Base-by-base conservation (phyloP, 352 stramenopile species). In the Phytophthora citricola region DNA sequence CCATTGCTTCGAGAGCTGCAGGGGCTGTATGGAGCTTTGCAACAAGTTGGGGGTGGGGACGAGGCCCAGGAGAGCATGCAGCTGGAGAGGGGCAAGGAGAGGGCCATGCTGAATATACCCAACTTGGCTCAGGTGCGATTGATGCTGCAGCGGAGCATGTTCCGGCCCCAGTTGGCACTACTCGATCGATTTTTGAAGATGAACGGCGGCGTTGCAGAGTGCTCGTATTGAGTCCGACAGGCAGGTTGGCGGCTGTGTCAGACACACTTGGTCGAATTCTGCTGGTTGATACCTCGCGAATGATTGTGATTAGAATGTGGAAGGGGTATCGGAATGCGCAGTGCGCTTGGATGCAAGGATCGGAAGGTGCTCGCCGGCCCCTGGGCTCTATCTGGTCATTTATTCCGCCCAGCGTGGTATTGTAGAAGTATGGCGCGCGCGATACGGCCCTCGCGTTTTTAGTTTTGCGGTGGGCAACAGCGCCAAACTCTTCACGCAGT, bases 261-360 rank as follows among this genome's bases (percentile, higher is more conserved):
- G 87, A 95, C 53, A 90, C 85, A 5, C 65, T 95, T 31, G 87
- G 87, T 4, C 78, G 87, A 9, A 83, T 95, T 64, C 38, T 93
- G 44, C 63, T 95, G 31, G 70, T 95, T 2, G 87, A 95, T 55
- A 95, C 84, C 2, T 83, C 73, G 32, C 79, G 84, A 31, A 94
- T 95, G 87, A 72, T 89, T 26, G 63, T 94, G 14, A 89, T 94
- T 65, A 82, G 87, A 20, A 92, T 95, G 77, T 95, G 87, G 87
- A 95, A 95, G 74, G 87, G 87, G 8, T 95, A 95, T 64, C 84
- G 87, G 5, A 91, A 92, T 61, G 87, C 85, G 1, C 87, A 95
- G 52, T 85, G 73, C 17, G 87, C 79, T 0, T 95, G 87, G 87
- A 93, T 95, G 81, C 83, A 93, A 63, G 80, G 81, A 11, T 66